Percentiles rank a stretch among this genome's conserved stretches.
Conservation (phyloP, 129 eudicot genomes). For the Saposhnikovia divaricata region DNA sequence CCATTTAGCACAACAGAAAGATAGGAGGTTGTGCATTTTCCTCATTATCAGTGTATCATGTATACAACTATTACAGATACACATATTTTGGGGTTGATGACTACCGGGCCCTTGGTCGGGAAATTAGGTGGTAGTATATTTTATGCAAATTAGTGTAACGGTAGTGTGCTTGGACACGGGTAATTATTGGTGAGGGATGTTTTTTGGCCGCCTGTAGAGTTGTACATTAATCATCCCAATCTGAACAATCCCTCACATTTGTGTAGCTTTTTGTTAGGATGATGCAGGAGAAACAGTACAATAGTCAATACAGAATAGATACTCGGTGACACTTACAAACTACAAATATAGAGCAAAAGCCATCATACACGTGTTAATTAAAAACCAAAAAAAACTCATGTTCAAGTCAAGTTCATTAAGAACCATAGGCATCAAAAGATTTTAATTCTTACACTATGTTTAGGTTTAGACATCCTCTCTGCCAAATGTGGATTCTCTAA, state of each 20-base stretch:
- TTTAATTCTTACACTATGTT: slow-evolving; percentile 37
- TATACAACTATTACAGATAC: no score
- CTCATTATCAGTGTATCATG: neutral
- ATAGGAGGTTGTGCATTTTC: neutral
- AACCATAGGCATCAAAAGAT: neutral
- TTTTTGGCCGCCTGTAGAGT: neutral
- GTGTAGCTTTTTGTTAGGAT: neutral
- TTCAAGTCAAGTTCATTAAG: neutral
- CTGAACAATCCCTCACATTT: neutral
- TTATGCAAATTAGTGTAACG: no score
- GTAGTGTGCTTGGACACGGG: no score
- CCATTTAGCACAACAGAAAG: neutral
- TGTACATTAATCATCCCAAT: neutral
- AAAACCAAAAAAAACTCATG: neutral
- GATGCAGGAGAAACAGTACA: neutral
- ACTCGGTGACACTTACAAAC: no score
- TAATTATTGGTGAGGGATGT: no score
- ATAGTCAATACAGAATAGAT: neutral
- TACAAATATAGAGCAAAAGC: neutral
- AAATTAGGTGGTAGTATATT: no score
- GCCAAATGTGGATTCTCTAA: slow-evolving; percentile 81
- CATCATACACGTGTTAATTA: neutral
- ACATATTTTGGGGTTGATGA: no score
- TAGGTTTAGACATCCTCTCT: slow-evolving; percentile 40
- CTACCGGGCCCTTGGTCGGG: no score